Conservation (phyloP, 768 basidiomycete species). For the Pisolithus sp. region DNA sequence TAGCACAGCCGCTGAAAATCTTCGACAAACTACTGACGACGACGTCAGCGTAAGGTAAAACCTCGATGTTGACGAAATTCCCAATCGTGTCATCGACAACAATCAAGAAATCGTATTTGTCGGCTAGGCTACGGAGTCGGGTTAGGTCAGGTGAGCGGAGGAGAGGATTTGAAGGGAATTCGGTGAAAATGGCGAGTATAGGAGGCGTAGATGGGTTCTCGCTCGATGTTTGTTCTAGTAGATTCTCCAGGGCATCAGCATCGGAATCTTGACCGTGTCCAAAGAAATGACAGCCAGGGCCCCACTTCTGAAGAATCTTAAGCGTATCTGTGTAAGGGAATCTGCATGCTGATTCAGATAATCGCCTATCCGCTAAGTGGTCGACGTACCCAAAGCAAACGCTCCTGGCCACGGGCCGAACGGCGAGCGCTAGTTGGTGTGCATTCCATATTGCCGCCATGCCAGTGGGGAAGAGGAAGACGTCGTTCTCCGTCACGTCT, state of each 20-base stretch:
- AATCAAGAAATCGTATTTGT: conserved; percentile 82
- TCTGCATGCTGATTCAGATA: conserved; percentile 32
- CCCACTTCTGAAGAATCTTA: conserved; percentile 94
- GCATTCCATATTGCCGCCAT: conserved; percentile 96
- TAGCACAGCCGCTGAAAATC: conserved; percentile 89
- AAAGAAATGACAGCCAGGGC: conserved; percentile 86
- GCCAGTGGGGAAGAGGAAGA: conserved; percentile 80
- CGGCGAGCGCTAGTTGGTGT: conserved; percentile 58
- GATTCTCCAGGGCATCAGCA: conserved; percentile 60
- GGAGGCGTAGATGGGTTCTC: conserved; percentile 44
- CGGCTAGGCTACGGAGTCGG: conserved; percentile 70
- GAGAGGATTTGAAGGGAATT: conserved; percentile 95
- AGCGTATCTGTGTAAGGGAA: conserved; percentile 96
- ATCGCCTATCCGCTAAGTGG: not conserved
- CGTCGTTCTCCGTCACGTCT: conserved; percentile 76
- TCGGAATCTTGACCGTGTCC: conserved; percentile 75
- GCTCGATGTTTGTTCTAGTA: conserved; percentile 44
- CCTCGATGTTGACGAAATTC: conserved; percentile 90
- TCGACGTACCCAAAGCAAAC: conserved; percentile 86
- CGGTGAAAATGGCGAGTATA: conserved; percentile 77
- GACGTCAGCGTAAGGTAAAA: conserved; percentile 80
- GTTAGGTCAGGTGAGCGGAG: conserved; percentile 77
- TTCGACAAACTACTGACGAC: conserved; percentile 90
- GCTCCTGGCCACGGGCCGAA: conserved; percentile 63
- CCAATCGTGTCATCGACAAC: conserved; percentile 94